phyloP scores from a whole-genome alignment of 306 rosid genomes.

The Quercus engelmannii region DNA sequence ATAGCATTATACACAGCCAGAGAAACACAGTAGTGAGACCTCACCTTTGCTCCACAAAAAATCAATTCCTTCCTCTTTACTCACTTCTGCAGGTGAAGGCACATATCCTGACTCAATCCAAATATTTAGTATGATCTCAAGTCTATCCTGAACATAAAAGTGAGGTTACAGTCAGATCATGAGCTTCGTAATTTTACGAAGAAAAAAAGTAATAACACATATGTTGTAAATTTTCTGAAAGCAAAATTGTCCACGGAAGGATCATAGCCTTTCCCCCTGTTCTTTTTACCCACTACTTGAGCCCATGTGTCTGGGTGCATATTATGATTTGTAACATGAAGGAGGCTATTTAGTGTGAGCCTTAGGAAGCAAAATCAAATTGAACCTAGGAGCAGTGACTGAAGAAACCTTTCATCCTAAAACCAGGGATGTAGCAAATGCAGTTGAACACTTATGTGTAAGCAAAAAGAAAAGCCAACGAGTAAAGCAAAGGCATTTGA shows the following conservation, averaged over 20 bases:
- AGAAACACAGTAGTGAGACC: conserved; percentile 1
- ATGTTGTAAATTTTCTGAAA: background rate
- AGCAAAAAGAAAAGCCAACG: background rate
- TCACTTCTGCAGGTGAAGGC: conserved; percentile 83
- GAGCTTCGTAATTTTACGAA: background rate
- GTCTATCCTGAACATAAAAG: conserved; percentile 73
- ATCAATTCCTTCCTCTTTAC: conserved; percentile 70
- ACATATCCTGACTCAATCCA: conserved; percentile 75
- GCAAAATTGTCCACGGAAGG: background rate
- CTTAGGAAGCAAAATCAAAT: background rate
- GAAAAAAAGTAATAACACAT: background rate
- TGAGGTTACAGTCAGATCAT: background rate
- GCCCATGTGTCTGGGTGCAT: background rate
- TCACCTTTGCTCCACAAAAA: conserved; percentile 65
- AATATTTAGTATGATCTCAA: conserved; percentile 69
- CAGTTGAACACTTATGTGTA: background rate
- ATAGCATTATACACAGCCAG: conserved; percentile 7
- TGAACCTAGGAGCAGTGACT: background rate
- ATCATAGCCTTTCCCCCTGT: background rate
- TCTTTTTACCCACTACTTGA: background rate
- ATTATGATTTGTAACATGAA: background rate
- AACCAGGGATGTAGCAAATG: background rate
- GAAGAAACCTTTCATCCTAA: background rate
- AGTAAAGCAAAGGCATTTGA: background rate
- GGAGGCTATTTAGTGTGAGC: background rate